Evolutionary conservation across 805 yeast genomes (phyloP).

Genomic region (Candida bentonensis): DNA sequence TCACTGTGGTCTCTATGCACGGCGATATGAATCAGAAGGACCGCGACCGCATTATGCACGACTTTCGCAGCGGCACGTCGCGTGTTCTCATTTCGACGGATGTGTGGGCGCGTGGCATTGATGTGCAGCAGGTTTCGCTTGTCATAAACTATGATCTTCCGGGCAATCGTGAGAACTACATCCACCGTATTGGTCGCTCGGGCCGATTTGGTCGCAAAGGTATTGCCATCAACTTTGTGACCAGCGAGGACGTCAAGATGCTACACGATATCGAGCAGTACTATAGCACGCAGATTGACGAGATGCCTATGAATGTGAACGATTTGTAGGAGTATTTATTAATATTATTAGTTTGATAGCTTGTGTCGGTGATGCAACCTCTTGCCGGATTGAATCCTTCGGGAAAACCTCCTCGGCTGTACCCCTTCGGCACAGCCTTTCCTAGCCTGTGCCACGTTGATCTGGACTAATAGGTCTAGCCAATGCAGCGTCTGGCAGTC

Average conservation of each 20-base stretch:
- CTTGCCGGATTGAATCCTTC: no score
- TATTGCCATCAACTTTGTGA: constrained; percentile 88
- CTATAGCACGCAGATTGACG: constrained; percentile 80
- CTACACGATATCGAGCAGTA: constrained; percentile 79
- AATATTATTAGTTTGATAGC: no score
- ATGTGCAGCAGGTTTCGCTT: constrained; percentile 91
- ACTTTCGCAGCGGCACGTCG: constrained; percentile 87
- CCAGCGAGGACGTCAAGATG: constrained; percentile 58
- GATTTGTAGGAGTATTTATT: constrained; percentile 7
- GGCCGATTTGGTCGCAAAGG: constrained; percentile 99
- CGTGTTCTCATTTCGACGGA: constrained; percentile 88
- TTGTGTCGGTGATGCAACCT: no score
- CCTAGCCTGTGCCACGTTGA: no score
- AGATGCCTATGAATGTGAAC: constrained; percentile 60
- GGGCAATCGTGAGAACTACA: constrained; percentile 78
- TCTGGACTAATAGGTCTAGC: no score
- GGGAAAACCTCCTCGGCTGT: not conserved
- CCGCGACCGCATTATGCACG: constrained; percentile 89
- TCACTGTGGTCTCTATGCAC: constrained; percentile 90
- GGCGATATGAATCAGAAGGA: constrained; percentile 92
- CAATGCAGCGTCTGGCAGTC: no score
- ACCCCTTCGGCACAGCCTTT: not conserved
- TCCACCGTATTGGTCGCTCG: constrained; percentile 96
- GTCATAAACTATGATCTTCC: constrained; percentile 94
- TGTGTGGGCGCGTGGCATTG: constrained; percentile 95